Base-by-base conservation (phyloP, 2,329 filamentous ascomycete species). In the Alternaria metachromatica region DNA sequence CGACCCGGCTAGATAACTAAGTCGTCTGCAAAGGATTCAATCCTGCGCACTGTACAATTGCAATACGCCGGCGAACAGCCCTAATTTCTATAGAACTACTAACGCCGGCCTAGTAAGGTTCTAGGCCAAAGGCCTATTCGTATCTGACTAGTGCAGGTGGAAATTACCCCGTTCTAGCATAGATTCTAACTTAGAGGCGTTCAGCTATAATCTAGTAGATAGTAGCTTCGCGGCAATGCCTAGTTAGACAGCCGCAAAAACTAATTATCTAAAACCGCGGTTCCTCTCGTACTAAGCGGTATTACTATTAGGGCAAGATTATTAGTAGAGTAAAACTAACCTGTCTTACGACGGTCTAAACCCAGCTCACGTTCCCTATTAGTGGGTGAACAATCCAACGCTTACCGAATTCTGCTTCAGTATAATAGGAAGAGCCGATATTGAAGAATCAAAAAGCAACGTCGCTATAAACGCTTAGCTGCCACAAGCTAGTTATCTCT, bases 11-110 rank as follows among this genome's bases (percentile, higher is more conserved):
- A 28, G 26, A 28, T 28, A 28, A 28, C 26, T 28, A 28, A 28
- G 26, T 28, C 12, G 12, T 28, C 10, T 28, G 12, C 12, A 28
- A 28, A 45, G 11, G 9, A 45, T 45, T 45, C 8, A 45, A 45
- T 45, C 12, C 43, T 45, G 10, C 20, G 20, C 9, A 45, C 43
- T 45, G 9, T 45, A 45, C 78, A 78, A 80, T 81, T 80, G 69
- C 69, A 77, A 80, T 79, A 65, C 70, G 67, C 68, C 63, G 69
- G 73, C 71, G 69, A 67, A 37, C 46, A 53, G 62, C 58, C 25
- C 57, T 30, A 58, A 68, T 57, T 44, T 44, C 18, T 20, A 44
- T 44, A 12, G 18, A 20, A 44, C 41, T 44, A 12, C 41, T 12
- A 44, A 44, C 10, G 3, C n/a, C 10, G 10, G 37, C n/a, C 4